Conservation (phyloP, 768 basidiomycete genomes). For the Coprinopsis marcescibilis region DNA sequence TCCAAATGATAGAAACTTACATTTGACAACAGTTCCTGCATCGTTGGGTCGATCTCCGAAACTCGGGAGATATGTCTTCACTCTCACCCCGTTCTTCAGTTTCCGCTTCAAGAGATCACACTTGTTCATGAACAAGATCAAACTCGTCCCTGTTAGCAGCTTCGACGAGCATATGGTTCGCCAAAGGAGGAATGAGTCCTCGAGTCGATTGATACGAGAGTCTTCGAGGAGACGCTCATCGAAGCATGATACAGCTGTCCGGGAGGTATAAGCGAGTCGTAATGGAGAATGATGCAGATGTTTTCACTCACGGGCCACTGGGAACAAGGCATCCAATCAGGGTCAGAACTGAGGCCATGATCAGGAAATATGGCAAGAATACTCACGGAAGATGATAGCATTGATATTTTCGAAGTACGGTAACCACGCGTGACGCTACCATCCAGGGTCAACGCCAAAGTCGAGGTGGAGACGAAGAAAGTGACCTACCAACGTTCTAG, state of each 20-base stretch:
- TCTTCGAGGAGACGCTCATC: conserved; percentile 73
- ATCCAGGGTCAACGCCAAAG: background rate
- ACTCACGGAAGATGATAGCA: conserved; percentile 66
- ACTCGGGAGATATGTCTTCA: conserved; percentile 56
- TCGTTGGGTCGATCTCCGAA: conserved; percentile 72
- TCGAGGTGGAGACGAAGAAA: background rate
- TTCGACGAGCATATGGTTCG: conserved; percentile 60
- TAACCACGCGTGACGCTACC: conserved; percentile 71
- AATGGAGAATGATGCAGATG: background rate
- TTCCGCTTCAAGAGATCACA: conserved; percentile 65
- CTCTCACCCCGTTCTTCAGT: conserved; percentile 44
- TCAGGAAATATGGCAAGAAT: conserved; percentile 16
- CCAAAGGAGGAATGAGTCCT: conserved; percentile 72
- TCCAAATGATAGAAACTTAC: conserved; percentile 27
- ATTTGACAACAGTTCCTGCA: conserved; percentile 54
- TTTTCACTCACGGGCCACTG: background rate
- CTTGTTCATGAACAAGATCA: conserved; percentile 64
- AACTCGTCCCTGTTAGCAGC: conserved; percentile 50
- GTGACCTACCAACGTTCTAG: conserved; percentile 47
- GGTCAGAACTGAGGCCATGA: conserved; percentile 26
- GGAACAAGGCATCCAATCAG: conserved; percentile 29
- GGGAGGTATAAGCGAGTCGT: conserved; percentile 35
- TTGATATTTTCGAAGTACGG: conserved; percentile 77
- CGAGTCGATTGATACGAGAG: conserved; percentile 60
- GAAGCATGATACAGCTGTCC: conserved; percentile 73